These are phyloP conservation scores for Rhododendron ovatum DNA, from an alignment of 148 eudicot species.

Conservation along the genomic window DNA sequence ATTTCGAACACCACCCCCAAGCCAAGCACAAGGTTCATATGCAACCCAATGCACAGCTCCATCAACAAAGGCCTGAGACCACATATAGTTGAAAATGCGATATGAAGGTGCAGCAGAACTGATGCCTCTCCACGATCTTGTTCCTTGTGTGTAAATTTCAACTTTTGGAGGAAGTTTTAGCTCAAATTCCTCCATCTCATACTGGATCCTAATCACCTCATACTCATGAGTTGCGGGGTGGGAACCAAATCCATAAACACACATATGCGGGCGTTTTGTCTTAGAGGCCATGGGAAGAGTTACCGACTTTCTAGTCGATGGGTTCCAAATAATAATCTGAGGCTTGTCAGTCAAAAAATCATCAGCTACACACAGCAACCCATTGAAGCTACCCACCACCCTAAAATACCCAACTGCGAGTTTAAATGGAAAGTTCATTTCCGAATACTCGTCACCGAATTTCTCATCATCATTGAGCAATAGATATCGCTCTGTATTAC, in stretches of 20 bases:
- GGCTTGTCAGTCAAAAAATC: constrained; percentile 12
- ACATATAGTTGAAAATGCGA: constrained; percentile 6
- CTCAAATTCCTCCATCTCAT: too few species aligned
- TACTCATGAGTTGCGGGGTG: constrained; percentile 3
- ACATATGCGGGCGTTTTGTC: background rate
- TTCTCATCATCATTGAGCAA: constrained; percentile 10
- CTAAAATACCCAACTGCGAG: constrained; percentile 22
- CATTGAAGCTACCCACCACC: constrained; percentile 32
- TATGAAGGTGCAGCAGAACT: background rate
- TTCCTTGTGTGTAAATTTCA: background rate
- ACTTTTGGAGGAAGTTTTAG: background rate
- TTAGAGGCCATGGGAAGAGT: background rate
- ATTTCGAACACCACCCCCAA: background rate
- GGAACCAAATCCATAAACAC: constrained; percentile 25
- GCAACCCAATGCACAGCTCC: constrained; percentile 36
- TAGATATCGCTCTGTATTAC: constrained; percentile 20
- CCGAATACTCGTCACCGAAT: background rate
- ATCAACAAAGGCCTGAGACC: constrained; percentile 25
- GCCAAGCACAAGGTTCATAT: background rate
- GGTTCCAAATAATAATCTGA: constrained; percentile 24
- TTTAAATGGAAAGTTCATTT: constrained; percentile 22
- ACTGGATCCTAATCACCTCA: background rate
- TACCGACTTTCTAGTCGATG: constrained; percentile 14
- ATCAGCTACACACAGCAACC: constrained; percentile 30
- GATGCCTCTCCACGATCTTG: constrained; percentile 18